Evolutionary conservation across 1,284 basidiomycete species (phyloP).

Genomic region (Sphagnurus paluster): DNA sequence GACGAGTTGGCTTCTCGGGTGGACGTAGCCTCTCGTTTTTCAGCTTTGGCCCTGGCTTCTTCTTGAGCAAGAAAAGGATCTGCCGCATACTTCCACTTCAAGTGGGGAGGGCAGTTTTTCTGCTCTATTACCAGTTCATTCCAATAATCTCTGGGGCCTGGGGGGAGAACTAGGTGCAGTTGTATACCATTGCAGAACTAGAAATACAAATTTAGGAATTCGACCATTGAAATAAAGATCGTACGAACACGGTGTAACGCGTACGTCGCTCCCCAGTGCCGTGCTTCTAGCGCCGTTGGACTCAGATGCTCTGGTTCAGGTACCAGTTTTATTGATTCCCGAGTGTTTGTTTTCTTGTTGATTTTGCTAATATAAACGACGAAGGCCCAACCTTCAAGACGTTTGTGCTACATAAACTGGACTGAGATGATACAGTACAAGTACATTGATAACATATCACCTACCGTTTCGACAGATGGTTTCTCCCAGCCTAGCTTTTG

Average conservation of each 20-base stretch:
- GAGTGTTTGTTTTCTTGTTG: constrained; percentile 70
- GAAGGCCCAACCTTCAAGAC: constrained; percentile 56
- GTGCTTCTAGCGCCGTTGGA: constrained; percentile 70
- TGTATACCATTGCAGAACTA: constrained; percentile 83
- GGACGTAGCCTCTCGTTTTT: constrained; percentile 38
- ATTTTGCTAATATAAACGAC: constrained; percentile 61
- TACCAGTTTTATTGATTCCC: constrained; percentile 70
- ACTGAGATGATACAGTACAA: constrained; percentile 10
- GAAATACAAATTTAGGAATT: constrained; percentile 22
- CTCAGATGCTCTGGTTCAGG: constrained; percentile 69
- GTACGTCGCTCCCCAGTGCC: constrained; percentile 87
- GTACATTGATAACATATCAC: constrained; percentile 12
- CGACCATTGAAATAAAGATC: constrained; percentile 14
- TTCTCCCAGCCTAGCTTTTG: constrained; percentile 88
- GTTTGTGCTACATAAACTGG: constrained; percentile 46
- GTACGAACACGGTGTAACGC: constrained; percentile 80
- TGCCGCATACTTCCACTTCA: constrained; percentile 82
- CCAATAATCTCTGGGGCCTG: constrained; percentile 86
- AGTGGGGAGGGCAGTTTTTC: constrained; percentile 64
- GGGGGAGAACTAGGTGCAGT: constrained; percentile 76
- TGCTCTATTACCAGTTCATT: constrained; percentile 72
- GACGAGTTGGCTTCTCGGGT: constrained; percentile 10
- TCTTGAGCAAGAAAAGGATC: constrained; percentile 83
- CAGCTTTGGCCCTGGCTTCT: constrained; percentile 58
- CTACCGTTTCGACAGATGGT: constrained; percentile 72